Base-by-base conservation (phyloP, 2,329 filamentous ascomycete genomes). In the Alternaria gansuensis region DNA sequence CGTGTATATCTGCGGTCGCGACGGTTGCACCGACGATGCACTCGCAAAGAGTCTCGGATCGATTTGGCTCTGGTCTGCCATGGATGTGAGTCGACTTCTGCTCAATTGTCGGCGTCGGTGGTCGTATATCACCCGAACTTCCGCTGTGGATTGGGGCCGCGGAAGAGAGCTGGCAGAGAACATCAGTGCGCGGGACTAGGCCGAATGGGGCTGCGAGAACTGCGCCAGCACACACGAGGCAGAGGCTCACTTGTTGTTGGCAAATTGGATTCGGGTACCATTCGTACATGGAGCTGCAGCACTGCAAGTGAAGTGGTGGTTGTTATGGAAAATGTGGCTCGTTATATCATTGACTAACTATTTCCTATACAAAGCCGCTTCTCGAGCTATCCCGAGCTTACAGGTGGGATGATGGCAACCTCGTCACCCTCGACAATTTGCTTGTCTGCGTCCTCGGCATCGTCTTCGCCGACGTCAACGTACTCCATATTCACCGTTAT, bases 391-490 rank as follows among this genome's bases (percentile, higher is more conserved):
- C 92, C 92, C 36, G 92, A 93, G 81, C 92, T 96, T 65, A 96
- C 92, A 9, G 92, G 92, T 33, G 92, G 92, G 57, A 96, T 94
- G 34, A 96, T 90, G 40, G 90, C 92, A 54, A 96, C 91, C 79
- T 96, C 92, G 73, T 96, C 92, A 28, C 89, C 90, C 62, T 87
- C 86, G 51, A 87, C 79, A 57, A 96, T 90, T 55, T 86, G 74
- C 26, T 82, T 66, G 14, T 79, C 79, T 45, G 77, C 77, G 11
- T 75, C 76, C 17, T 77, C 77, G 31, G 78, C 78, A 39, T 82
- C 81, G 5, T 82, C 80, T 10, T 84, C 81, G n/a, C 84, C 81
- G 10, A 92, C 68, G 73, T 95, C 90, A 71, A 94, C 87, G 79
- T 96, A 96, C 58, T 91, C 85, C 53, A 94, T 79, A 67, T 96